These are phyloP conservation scores for Protomyces inundatus DNA, from an alignment of 1,139 yeast species.

Conservation along the genomic window DNA sequence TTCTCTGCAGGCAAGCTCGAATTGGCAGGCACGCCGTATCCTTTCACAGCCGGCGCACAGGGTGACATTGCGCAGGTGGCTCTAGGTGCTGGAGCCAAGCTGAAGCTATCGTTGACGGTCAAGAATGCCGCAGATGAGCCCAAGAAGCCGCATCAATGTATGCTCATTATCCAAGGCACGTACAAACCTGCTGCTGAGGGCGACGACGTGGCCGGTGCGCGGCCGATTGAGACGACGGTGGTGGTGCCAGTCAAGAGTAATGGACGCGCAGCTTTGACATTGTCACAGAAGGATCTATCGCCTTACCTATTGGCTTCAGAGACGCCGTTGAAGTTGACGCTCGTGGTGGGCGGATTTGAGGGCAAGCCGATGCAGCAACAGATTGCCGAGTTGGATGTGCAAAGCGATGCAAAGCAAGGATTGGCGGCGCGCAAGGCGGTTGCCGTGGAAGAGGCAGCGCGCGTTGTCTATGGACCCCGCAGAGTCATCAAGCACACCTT, in stretches of 20 bases:
- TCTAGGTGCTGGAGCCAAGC: background rate
- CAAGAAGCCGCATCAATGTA: conserved; percentile 24
- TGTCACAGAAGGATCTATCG: conserved; percentile 4
- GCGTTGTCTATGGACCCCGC: conserved; percentile 7
- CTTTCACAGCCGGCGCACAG: background rate
- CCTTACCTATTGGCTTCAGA: background rate
- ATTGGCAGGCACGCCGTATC: conserved; percentile 5
- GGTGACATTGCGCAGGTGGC: background rate
- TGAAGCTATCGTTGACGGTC: conserved; percentile 7
- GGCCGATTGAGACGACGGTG: conserved; percentile 3
- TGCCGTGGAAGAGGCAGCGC: conserved; percentile 4
- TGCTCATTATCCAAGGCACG: conserved; percentile 11
- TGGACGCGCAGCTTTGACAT: conserved; percentile 10
- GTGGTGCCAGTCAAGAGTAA: conserved; percentile 19
- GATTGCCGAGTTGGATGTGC: conserved; percentile 3
- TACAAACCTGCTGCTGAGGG: background rate
- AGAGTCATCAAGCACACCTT: conserved; percentile 22
- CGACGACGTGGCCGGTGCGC: background rate
- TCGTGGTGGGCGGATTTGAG: conserved; percentile 26
- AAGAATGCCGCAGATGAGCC: conserved; percentile 5
- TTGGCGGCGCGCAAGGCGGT: background rate
- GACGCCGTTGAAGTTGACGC: conserved; percentile 12
- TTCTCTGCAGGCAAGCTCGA: conserved; percentile 17
- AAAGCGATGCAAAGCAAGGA: background rate
- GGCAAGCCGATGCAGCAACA: conserved; percentile 10